Evolutionary conservation across 1,139 yeast genomes (phyloP).

Genomic region (Petasospora rhodanensis): DNA sequence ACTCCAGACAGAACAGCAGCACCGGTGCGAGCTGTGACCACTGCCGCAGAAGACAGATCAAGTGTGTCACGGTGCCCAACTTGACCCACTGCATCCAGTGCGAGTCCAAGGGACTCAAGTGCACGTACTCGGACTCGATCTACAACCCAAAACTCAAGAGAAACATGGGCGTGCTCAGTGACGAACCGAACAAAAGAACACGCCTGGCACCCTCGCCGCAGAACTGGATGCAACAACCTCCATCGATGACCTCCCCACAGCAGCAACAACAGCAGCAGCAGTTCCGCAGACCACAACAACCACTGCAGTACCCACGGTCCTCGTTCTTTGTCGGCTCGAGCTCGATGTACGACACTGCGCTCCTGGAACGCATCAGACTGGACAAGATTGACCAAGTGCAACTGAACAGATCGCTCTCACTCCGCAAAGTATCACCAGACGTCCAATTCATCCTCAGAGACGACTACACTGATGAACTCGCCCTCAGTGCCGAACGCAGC

Average conservation of each 20-base stretch:
- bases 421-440: slow-evolving; percentile 62
- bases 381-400: slow-evolving; percentile 64
- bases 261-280: slow-evolving; percentile 13
- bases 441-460: slow-evolving; percentile 67
- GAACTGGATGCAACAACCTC: slow-evolving; percentile 6
- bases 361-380: slow-evolving; percentile 48
- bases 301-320: slow-evolving; percentile 69
- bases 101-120: slow-evolving; percentile 60
- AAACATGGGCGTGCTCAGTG: slow-evolving; percentile 22
- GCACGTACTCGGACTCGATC: slow-evolving; percentile 43
- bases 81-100: slow-evolving; percentile 62
- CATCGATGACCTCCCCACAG: slow-evolving; percentile 13
- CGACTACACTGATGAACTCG: slow-evolving; percentile 63
- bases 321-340: slow-evolving; percentile 76
- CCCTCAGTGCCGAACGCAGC: slow-evolving; percentile 58
- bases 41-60: slow-evolving; percentile 60
- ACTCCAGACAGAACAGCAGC: slow-evolving; percentile 1
- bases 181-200: slow-evolving; percentile 8
- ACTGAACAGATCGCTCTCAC: slow-evolving; percentile 50
- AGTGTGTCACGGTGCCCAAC: slow-evolving; percentile 59
- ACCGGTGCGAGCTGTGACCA: slow-evolving; percentile 60
- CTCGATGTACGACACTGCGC: slow-evolving; percentile 57
- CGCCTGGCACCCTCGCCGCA: slow-evolving; percentile 4
- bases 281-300: slow-evolving; percentile 19
- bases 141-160: slow-evolving; percentile 25